A percentile compares a stretch with the other conserved stretches of the same genome.
Evolutionary conservation across 306 rosid species (phyloP).

Genomic region (Clitoria ternatea): DNA sequence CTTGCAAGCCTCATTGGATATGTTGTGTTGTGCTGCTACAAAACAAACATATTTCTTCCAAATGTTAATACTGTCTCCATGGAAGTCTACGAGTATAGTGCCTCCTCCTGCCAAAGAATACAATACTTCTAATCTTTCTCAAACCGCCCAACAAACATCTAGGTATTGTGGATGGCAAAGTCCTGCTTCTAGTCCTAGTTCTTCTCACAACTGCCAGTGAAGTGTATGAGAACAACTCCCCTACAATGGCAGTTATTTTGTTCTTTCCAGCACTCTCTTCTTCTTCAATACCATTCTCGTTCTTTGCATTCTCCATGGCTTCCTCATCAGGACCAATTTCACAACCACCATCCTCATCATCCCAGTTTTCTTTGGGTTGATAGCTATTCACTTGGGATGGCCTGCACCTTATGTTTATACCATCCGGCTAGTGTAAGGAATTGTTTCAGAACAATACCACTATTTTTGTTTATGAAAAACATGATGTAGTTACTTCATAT

Average conservation of each 20-base stretch:
- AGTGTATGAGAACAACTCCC: slow-evolving; percentile 53
- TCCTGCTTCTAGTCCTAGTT: slow-evolving; percentile 23
- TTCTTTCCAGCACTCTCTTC: slow-evolving; percentile 15
- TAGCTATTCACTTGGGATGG: slow-evolving; percentile 32
- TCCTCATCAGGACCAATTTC: slow-evolving; percentile 32
- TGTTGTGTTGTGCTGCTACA: background rate
- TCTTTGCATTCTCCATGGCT: slow-evolving; percentile 39
- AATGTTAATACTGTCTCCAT: slow-evolving; percentile 29
- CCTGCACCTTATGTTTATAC: slow-evolving; percentile 38
- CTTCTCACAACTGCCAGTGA: slow-evolving; percentile 32
- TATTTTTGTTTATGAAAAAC: background rate
- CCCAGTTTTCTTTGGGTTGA: slow-evolving; percentile 27
- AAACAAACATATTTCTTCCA: background rate
- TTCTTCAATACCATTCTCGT: slow-evolving; percentile 6
- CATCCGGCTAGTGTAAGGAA: background rate
- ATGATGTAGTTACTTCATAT: background rate
- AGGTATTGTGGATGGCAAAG: slow-evolving; percentile 33
- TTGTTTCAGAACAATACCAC: background rate
- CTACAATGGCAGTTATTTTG: slow-evolving; percentile 38
- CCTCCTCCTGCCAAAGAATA: slow-evolving; percentile 42
- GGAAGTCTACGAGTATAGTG: slow-evolving; percentile 23
- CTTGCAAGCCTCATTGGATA: background rate
- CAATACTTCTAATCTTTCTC: slow-evolving; percentile 51
- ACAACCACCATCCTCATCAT: too few relatives aligned
- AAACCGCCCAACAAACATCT: slow-evolving; percentile 55